phyloP scores from a whole-genome alignment of 1,139 yeast species.

The Kodamaea suecica region DNA sequence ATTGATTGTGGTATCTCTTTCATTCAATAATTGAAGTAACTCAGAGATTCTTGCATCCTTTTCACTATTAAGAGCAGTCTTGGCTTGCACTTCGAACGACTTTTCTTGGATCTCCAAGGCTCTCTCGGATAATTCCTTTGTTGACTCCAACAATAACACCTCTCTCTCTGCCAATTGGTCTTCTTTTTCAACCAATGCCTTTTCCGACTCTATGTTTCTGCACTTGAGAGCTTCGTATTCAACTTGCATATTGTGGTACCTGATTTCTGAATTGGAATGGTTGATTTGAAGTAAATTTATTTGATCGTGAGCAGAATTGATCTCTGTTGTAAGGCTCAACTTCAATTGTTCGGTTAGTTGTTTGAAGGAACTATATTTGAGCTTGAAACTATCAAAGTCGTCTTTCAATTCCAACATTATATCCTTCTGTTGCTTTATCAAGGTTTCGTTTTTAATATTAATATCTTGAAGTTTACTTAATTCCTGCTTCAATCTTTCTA shows the following conservation, averaged over 20 bases:
- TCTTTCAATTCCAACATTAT: conserved; percentile 15
- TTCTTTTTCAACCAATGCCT: conserved; percentile 10
- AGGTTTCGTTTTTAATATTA: conserved; percentile 7
- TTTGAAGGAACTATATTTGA: conserved; percentile 13
- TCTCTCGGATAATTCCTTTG: conserved; percentile 12
- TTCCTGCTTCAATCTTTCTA: conserved; percentile 8
- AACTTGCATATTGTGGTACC: conserved; percentile 4
- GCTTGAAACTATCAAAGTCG: conserved; percentile 16
- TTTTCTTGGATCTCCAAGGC: conserved; percentile 1
- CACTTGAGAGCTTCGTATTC: conserved; percentile 8
- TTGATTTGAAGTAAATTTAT: conserved; percentile 12
- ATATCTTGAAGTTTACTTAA: conserved; percentile 6
- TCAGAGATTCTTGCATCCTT: conserved; percentile 4
- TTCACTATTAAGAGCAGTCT: not conserved
- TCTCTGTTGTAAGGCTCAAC: conserved; percentile 9
- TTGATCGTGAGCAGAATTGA: conserved; percentile 13
- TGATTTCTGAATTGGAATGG: conserved; percentile 11
- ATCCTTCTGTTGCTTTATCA: conserved; percentile 12
- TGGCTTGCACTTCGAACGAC: no score
- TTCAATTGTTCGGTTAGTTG: conserved; percentile 14
- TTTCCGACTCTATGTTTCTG: conserved; percentile 8
- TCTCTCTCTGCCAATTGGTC: conserved; percentile 12
- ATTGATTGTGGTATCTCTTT: conserved; percentile 1
- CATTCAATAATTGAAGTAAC: not conserved
- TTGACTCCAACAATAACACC: conserved; percentile 12